Evolutionary conservation across 192 early-diverging fungal species (phyloP), one percentile per base, ranked within the genome.

Genomic region (Entomortierella lignicola): DNA sequence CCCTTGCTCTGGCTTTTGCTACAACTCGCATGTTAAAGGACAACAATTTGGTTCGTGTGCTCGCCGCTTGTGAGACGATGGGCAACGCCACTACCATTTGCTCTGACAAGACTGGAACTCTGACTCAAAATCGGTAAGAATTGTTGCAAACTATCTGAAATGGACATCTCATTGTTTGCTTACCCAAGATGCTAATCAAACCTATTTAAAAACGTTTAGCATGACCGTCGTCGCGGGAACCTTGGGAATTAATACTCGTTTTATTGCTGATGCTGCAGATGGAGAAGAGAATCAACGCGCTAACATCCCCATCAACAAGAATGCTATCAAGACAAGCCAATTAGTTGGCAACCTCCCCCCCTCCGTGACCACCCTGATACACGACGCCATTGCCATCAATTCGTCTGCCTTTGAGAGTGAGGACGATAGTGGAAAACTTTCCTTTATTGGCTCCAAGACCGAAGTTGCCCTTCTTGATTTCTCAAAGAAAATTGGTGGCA

Each of bases 51-150:
- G 98, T 99, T 41, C 92, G 98, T 57, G 90, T 98, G 55, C 88
- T 99, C 18, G 92, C 93, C 43, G 93, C 98, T 10, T 99, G 97
- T 80, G 97, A 99, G 82, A 98, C 96, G 59, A 99, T 99, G 97
- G 92, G 92, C 69, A 97, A 96, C 66, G 98, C 98, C 29, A 99
- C 97, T 25, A 98, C 98, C 7, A 91, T 99, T 44, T 99, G 98
- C 85, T 96, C 95, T 31, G 98, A 99, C 86, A 99, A 99, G 83
- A 99, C 98, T 1, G 98, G 98, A 44, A 99, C 97, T 18, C 83
- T 98, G 52, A 99, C 98, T 10, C 93, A 96, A 65, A 99, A 99
- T 88, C 75, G 75, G 75, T 79, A 79, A n/a, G 73, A 37, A 8
- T 39, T n/a, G 34, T 59, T 52, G 26, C 20, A 27, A 32, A 26